Evolutionary conservation across 805 yeast genomes (phyloP).

Genomic region (Jamesozyma piceae): DNA sequence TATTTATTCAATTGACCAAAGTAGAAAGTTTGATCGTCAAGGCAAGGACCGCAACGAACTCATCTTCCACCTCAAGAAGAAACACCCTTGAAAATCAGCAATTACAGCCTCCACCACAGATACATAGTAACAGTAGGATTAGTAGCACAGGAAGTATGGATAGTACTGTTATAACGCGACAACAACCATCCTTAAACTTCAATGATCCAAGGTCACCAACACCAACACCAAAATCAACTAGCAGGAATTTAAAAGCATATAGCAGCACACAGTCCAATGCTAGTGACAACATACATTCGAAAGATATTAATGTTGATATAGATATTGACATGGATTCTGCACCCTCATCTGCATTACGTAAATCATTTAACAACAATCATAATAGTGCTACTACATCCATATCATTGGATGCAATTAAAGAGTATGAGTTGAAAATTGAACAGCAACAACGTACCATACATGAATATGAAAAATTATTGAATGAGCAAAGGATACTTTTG

Average conservation of each 20-base stretch:
- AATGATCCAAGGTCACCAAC: conserved; percentile 13
- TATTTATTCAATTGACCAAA: conserved; percentile 57
- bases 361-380: background rate
- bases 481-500: conserved; percentile 25
- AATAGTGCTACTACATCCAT: background rate
- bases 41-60: conserved; percentile 2
- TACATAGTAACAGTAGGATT: conserved; percentile 6
- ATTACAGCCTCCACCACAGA: background rate
- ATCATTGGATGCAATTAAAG: background rate
- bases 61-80: conserved; percentile 13
- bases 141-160: conserved; percentile 13
- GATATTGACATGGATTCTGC: conserved; percentile 9
- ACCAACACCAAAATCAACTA: conserved; percentile 16
- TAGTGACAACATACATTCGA: background rate
- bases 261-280: background rate
- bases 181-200: background rate
- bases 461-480: conserved; percentile 22
- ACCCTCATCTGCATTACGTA: conserved; percentile 7
- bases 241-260: background rate
- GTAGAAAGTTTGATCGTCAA: conserved; percentile 21
- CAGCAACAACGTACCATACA: conserved; percentile 16
- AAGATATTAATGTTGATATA: conserved; percentile 3
- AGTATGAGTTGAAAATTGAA: conserved; percentile 9
- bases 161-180: conserved; percentile 9
- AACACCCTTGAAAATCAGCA: conserved; percentile 4